A percentile compares a stretch with the other conserved stretches of the same genome.
These are phyloP conservation scores for Scutellaria minor DNA, from an alignment of 257 asterid genomes.

Conservation along the genomic window DNA sequence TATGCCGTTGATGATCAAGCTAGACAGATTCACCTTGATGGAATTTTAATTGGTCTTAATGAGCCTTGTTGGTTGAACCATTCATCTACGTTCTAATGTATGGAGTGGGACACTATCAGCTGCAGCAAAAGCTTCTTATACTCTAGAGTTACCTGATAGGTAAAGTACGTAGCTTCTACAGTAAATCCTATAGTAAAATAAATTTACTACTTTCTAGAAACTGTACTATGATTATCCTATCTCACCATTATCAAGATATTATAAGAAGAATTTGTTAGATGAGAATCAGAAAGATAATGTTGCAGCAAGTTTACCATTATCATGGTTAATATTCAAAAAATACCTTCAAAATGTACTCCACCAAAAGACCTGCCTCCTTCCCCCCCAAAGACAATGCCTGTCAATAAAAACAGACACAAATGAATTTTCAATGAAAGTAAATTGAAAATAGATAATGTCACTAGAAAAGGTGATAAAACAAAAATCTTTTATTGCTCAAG, in stretches of 20 bases:
- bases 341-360: constrained; percentile 93
- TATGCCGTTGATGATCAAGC: neutral
- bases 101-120: constrained; percentile 17
- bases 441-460: neutral
- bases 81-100: neutral
- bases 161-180: constrained; percentile 7
- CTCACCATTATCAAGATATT: constrained; percentile 1
- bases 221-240: neutral
- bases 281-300: constrained; percentile 4
- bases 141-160: constrained; percentile 10
- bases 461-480: neutral
- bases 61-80: constrained; percentile 11
- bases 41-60: constrained; percentile 15
- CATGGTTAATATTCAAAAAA: constrained; percentile 38
- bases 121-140: neutral
- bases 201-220: constrained; percentile 16
- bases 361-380: constrained; percentile 77
- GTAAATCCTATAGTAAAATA: neutral
- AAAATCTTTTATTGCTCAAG: neutral
- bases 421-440: neutral
- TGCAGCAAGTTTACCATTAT: constrained; percentile 2
- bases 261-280: constrained; percentile 15
- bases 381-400: constrained; percentile 94
- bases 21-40: neutral
- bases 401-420: constrained; percentile 21